A percentile compares a stretch with the other conserved stretches of the same genome.
These are phyloP conservation scores for Penicillium sp. DNA, from an alignment of 2,329 filamentous ascomycete genomes.

Conservation along the genomic window DNA sequence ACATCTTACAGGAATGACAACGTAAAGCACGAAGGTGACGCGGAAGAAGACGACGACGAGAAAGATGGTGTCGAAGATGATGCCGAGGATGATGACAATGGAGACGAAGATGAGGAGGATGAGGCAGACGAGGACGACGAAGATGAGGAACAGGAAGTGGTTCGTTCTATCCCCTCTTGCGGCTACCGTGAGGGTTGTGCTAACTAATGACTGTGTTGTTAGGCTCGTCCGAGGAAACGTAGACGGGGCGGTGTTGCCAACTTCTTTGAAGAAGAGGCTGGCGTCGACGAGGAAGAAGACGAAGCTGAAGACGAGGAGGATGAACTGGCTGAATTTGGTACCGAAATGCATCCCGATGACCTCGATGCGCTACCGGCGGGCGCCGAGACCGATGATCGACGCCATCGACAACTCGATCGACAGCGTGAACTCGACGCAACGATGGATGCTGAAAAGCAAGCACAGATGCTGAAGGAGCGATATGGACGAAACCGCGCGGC, in stretches of 20 bases:
- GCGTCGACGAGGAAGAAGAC: constrained; percentile 93
- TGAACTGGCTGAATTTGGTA: constrained; percentile 80
- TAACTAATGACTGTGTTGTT: constrained; percentile 22
- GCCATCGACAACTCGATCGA: constrained; percentile 92
- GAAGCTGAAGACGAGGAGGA: constrained; percentile 89
- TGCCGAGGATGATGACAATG: constrained; percentile 53
- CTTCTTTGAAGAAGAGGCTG: constrained; percentile 97
- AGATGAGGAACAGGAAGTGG: constrained; percentile 59
- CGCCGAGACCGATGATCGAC: constrained; percentile 83
- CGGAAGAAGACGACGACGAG: constrained; percentile 55
- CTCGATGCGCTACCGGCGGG: constrained; percentile 74
- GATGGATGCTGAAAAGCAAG: constrained; percentile 92
- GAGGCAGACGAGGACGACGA: constrained; percentile 53
- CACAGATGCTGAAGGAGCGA: constrained; percentile 80
- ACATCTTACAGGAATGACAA: constrained; percentile 45
- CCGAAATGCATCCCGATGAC: constrained; percentile 89
- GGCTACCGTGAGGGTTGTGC: background rate
- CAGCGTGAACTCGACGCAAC: constrained; percentile 84
- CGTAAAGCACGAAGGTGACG: constrained; percentile 38
- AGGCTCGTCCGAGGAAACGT: constrained; percentile 79
- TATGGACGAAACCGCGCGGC: constrained; percentile 79
- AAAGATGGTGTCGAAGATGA: constrained; percentile 66
- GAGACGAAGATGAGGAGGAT: constrained; percentile 64
- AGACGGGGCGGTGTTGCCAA: constrained; percentile 74
- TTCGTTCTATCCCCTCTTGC: constrained; percentile 30